Evolutionary conservation across 2,329 filamentous ascomycete genomes (phyloP).

Genomic region (Rhytidhysteron rufulum): DNA sequence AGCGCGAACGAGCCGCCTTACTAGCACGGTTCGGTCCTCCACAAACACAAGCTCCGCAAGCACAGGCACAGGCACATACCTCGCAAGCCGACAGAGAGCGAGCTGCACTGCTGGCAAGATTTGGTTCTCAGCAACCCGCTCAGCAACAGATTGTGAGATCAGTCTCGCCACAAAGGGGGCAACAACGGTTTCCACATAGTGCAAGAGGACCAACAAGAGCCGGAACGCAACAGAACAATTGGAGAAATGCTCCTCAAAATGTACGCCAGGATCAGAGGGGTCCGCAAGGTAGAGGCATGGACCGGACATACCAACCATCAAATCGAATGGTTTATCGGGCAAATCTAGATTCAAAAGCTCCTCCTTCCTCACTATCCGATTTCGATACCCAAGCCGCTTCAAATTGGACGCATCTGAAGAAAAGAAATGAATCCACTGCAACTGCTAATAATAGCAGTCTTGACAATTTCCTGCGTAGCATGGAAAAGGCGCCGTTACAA

Average conservation of each 20-base stretch:
- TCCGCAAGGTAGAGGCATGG: background rate
- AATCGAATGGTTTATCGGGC: constrained; percentile 18
- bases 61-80: background rate
- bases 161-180: too few relatives aligned
- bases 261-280: background rate
- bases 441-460: background rate
- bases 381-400: constrained; percentile 15
- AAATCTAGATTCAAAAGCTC: constrained; percentile 25
- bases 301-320: background rate
- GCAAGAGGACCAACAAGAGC: too few relatives aligned
- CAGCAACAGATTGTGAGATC: too few relatives aligned
- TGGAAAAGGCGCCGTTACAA: background rate
- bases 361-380: constrained; percentile 7
- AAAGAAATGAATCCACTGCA: constrained; percentile 19
- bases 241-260: background rate
- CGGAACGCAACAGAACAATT: too few relatives aligned
- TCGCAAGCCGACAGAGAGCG: background rate
- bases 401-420: constrained; percentile 25
- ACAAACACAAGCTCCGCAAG: too few relatives aligned
- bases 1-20: background rate
- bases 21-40: background rate
- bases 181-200: too few relatives aligned
- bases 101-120: background rate
- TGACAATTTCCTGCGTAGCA: background rate
- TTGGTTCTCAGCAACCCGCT: background rate